These are phyloP conservation scores for Camellia sinensis DNA, from an alignment of 148 eudicot species.

Conservation along the genomic window DNA sequence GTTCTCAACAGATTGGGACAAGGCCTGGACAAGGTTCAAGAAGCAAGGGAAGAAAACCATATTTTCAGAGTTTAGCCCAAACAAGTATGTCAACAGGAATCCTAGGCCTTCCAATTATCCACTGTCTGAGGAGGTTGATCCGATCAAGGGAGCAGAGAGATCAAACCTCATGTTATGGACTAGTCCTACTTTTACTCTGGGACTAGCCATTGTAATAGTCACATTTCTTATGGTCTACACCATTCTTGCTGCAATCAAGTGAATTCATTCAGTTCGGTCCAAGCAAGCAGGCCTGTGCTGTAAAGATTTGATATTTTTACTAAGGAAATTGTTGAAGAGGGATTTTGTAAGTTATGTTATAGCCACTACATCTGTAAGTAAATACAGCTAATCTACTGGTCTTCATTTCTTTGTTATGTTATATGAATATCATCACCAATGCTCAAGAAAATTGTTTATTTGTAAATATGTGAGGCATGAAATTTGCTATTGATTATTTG, in stretches of 20 bases:
- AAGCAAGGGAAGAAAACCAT: slow-evolving; percentile 66
- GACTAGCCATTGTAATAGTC: slow-evolving; percentile 64
- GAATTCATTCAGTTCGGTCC: slow-evolving; percentile 19
- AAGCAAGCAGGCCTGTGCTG: slow-evolving; percentile 7
- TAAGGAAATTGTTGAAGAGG: neutral
- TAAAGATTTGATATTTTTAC: slow-evolving; percentile 7
- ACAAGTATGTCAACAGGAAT: slow-evolving; percentile 95
- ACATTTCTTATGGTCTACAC: slow-evolving; percentile 74
- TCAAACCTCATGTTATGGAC: slow-evolving; percentile 92
- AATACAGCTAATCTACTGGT: slow-evolving; percentile 8
- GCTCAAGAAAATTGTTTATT: neutral
- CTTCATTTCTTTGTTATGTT: neutral
- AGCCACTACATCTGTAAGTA: slow-evolving; percentile 18
- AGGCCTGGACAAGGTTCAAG: slow-evolving; percentile 92
- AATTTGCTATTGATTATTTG: neutral
- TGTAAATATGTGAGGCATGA: slow-evolving; percentile 4
- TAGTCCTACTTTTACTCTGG: slow-evolving; percentile 81
- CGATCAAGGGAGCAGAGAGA: slow-evolving; percentile 87
- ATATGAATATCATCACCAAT: neutral
- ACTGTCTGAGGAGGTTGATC: slow-evolving; percentile 92
- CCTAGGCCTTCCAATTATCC: slow-evolving; percentile 87
- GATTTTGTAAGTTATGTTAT: neutral
- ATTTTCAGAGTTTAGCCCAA: slow-evolving; percentile 53
- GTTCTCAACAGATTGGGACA: slow-evolving; percentile 84
- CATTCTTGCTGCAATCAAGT: slow-evolving; percentile 66